A percentile compares a stretch with the other conserved stretches of the same genome.
Conservation (phyloP, 306 rosid genomes). For the Ammopiptanthus mongolicus region DNA sequence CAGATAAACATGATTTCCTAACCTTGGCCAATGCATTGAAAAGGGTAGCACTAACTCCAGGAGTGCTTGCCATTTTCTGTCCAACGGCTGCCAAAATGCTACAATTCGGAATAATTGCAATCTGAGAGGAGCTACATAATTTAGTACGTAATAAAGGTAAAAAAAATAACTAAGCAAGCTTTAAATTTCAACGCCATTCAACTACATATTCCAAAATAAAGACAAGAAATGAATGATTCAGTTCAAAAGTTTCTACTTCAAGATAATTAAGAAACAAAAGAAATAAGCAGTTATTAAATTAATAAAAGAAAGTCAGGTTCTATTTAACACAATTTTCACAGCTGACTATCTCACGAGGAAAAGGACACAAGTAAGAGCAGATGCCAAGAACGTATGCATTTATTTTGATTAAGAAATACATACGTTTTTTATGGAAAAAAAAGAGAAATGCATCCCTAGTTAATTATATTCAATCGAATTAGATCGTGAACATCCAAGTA, state of each 20-base stretch:
- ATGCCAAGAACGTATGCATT: neutral
- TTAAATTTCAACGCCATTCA: constrained; percentile 12
- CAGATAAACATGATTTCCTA: constrained; percentile 19
- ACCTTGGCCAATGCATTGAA: constrained; percentile 99
- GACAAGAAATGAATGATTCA: neutral
- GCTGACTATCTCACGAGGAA: neutral
- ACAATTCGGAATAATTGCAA: constrained; percentile 83
- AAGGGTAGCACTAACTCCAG: constrained; percentile 98
- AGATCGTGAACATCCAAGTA: neutral
- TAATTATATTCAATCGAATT: neutral
- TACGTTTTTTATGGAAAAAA: neutral
- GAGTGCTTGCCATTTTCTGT: constrained; percentile 99
- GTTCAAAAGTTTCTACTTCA: neutral
- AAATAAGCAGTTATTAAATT: neutral
- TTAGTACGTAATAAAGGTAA: constrained; percentile 17
- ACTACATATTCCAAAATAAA: neutral
- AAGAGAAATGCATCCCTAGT: neutral
- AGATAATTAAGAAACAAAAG: neutral
- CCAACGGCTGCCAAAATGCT: constrained; percentile 99
- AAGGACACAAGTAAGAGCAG: neutral
- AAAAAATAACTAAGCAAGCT: neutral
- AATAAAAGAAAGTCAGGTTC: neutral
- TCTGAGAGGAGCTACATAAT: constrained; percentile 45
- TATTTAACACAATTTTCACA: neutral
- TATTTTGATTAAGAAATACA: neutral